A percentile compares a stretch with the other conserved stretches of the same genome.
Evolutionary conservation across 495 filamentous ascomycete genomes (phyloP).

Genomic region (Penicillium simplicissimum): DNA sequence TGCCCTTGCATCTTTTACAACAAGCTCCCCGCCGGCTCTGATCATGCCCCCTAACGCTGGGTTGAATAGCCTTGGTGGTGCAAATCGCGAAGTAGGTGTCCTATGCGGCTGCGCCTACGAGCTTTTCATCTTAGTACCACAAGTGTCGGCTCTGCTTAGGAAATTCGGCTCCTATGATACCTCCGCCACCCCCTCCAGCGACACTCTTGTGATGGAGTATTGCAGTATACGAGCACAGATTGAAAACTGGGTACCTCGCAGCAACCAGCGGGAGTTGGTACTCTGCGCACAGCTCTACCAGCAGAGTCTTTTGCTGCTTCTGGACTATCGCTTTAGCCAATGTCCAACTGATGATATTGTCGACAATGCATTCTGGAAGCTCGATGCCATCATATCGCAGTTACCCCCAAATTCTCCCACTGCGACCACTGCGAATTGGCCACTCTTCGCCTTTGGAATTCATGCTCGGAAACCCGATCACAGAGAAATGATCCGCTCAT

Average conservation of each 20-base stretch:
- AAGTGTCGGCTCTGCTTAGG: constrained; percentile 12
- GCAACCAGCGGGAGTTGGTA: constrained; percentile 14
- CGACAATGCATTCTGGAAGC: constrained; percentile 12
- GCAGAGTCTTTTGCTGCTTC: constrained; percentile 18
- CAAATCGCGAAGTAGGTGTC: constrained; percentile 6
- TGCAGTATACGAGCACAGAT: constrained; percentile 8
- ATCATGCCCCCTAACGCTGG: background rate
- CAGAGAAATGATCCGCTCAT: constrained; percentile 10
- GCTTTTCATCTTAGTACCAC: constrained; percentile 15
- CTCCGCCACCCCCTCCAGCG: background rate
- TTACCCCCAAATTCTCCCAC: constrained; percentile 18
- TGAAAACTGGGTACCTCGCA: constrained; percentile 10
- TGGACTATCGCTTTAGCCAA: constrained; percentile 13
- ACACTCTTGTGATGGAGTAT: constrained; percentile 2
- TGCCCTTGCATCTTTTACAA: constrained; percentile 21
- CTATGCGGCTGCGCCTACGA: constrained; percentile 22
- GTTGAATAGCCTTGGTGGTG: background rate
- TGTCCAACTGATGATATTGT: background rate
- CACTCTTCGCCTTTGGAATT: constrained; percentile 19
- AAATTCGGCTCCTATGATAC: background rate
- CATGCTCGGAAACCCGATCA: constrained; percentile 4
- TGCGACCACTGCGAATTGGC: constrained; percentile 21
- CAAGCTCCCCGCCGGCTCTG: constrained; percentile 1
- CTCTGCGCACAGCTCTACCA: constrained; percentile 21
- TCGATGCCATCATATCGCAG: constrained; percentile 10